Conservation (phyloP, 495 filamentous ascomycete species). For the Corynascus novoguineensis region DNA sequence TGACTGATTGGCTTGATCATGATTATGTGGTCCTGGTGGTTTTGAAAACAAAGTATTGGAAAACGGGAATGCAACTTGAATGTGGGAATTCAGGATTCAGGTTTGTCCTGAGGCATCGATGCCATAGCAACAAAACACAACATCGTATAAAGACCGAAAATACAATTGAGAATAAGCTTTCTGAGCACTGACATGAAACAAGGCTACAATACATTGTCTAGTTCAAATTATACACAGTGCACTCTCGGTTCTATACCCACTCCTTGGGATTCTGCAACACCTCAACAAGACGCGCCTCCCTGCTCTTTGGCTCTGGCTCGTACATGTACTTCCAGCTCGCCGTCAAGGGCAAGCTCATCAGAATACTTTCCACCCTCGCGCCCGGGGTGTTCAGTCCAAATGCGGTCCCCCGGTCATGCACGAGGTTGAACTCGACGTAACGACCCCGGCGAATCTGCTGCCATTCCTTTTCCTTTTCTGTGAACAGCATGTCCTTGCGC, state of each 20-base stretch:
- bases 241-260: slow-evolving; percentile 60
- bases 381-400: slow-evolving; percentile 93
- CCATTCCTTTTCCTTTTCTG: slow-evolving; percentile 83
- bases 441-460: slow-evolving; percentile 87
- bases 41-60: neutral
- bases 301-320: slow-evolving; percentile 63
- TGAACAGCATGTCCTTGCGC: slow-evolving; percentile 87
- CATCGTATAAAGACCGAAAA: neutral
- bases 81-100: neutral
- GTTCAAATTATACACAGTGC: slow-evolving; percentile 12
- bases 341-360: slow-evolving; percentile 94
- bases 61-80: too few relatives aligned
- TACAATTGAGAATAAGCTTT: neutral
- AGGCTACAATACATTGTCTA: slow-evolving; percentile 2
- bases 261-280: slow-evolving; percentile 81
- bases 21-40: neutral
- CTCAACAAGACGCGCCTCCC: slow-evolving; percentile 70
- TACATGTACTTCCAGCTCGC: slow-evolving; percentile 97
- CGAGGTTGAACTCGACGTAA: slow-evolving; percentile 98
- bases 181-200: too few relatives aligned
- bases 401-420: slow-evolving; percentile 92
- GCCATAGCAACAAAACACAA: neutral
- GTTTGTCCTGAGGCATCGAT: neutral
- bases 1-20: neutral
- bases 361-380: slow-evolving; percentile 86